Base-by-base conservation (phyloP, 805 yeast species). In the Candida sanyiensis region DNA sequence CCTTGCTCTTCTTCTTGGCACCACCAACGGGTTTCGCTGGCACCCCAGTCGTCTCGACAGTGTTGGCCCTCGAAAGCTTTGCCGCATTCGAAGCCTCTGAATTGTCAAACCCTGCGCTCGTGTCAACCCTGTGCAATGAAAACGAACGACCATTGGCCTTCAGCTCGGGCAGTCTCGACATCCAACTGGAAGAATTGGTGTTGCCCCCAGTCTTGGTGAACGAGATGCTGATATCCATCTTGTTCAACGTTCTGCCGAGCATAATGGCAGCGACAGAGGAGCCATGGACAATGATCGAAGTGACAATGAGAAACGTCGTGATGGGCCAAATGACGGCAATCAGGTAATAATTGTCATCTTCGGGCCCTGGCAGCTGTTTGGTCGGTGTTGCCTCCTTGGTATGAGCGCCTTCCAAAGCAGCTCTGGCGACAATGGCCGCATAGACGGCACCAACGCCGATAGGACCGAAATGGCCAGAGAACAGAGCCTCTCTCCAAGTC, bases 381-480 rank as follows among this genome's bases (percentile, higher is more conserved):
- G 78, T 56, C 0, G 90, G 90, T 0, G 83, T 77, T 28, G 72
- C 73, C 20, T 71, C 74, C 5, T 56, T 63, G 17, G 72, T 66
- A 13, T 67, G 63, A 42, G 62, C 64, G 7, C 61, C 66, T 54
- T 85, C 94, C 38, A 83, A 62, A 44, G 80, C 83, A 8, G 77
- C 74, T 45, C 90, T 73, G 1, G 95, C 86, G 45, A 87, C 66
- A 35, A 88, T 79, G 6, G 85, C 80, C 29, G 93, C 90, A 60
- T 84, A 87, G 7, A 88, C 69, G 2, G 95, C 95, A 42, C 96
- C 96, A 17, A 88, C 96, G 34, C 97, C 97, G 54, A 89, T 85
- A 2, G 97, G 96, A 13, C 97, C 97, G 60, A 89, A 88, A 63
- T 88, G 96, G 16, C 96, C 96, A 58, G 94, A 86, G 59, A 89